Conservation (phyloP, 805 yeast genomes). For the Maudiozyma turicensis region DNA sequence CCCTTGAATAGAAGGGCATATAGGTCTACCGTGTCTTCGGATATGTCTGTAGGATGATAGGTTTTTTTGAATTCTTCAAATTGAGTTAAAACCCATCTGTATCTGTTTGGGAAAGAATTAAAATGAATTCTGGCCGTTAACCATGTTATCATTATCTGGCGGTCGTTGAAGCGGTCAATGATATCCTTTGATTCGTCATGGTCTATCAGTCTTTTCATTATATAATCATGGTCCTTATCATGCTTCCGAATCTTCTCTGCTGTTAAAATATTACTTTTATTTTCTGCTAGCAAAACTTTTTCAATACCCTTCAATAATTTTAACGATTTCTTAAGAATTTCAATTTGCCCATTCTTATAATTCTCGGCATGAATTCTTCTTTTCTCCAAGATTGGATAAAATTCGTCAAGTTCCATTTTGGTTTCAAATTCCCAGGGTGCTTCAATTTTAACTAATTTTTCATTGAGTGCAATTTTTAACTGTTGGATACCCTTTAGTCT, state of each 20-base stretch:
- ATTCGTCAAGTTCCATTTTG: slow-evolving; percentile 7
- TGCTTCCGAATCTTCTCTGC: slow-evolving; percentile 43
- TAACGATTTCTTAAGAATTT: slow-evolving; percentile 36
- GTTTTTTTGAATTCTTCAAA: slow-evolving; percentile 1
- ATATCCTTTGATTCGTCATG: slow-evolving; percentile 27
- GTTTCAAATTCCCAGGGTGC: not conserved
- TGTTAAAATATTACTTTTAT: slow-evolving; percentile 37
- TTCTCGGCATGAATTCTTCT: slow-evolving; percentile 28
- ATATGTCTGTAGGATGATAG: not conserved
- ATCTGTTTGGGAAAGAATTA: slow-evolving; percentile 8
- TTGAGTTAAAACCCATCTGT: slow-evolving; percentile 13
- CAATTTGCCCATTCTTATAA: slow-evolving; percentile 43
- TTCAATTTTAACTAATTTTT: slow-evolving; percentile 28
- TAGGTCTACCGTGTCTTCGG: slow-evolving; percentile 7
- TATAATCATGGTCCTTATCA: slow-evolving; percentile 40
- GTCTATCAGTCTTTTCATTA: slow-evolving; percentile 38
- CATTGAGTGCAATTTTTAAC: slow-evolving; percentile 43
- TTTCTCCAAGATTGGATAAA: slow-evolving; percentile 5
- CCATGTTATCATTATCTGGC: slow-evolving; percentile 38
- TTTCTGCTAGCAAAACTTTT: slow-evolving; percentile 35
- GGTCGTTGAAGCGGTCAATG: slow-evolving; percentile 35
- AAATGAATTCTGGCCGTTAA: slow-evolving; percentile 10
- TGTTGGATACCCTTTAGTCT: slow-evolving; percentile 49
- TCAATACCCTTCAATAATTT: slow-evolving; percentile 40
- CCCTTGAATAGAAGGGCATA: slow-evolving; percentile 6